Evolutionary conservation across 352 stramenopile species (phyloP).

Genomic region (Phytophthora citricola): DNA sequence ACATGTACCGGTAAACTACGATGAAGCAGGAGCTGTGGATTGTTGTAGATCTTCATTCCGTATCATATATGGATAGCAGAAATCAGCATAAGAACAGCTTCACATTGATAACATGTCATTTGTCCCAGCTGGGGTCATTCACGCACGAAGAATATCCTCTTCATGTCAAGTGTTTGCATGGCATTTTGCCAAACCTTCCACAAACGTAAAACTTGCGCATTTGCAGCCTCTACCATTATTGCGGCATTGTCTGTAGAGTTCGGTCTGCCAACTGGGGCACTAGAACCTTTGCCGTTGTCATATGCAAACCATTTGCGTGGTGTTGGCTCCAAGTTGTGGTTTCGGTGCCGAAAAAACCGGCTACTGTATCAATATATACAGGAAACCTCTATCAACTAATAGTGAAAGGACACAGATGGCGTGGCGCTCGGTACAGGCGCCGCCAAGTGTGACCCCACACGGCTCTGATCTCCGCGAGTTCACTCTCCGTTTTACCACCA

Average conservation of each 20-base stretch:
- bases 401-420: conserved; percentile 8
- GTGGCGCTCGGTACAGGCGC: conserved; percentile 4
- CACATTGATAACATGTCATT: too few species aligned
- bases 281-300: conserved; percentile 20
- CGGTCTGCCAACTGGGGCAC: conserved; percentile 9
- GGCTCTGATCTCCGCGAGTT: neutral
- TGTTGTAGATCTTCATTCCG: too few species aligned
- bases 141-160: too few species aligned
- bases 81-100: too few species aligned
- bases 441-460: neutral
- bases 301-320: conserved; percentile 27
- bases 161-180: too few species aligned
- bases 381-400: conserved; percentile 12
- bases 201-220: too few species aligned
- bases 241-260: neutral
- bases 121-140: neutral
- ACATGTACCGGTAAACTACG: too few species aligned
- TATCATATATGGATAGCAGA: too few species aligned
- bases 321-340: conserved; percentile 1
- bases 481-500: too few species aligned
- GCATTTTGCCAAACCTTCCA: too few species aligned
- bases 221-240: neutral
- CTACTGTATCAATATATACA: neutral
- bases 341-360: conserved; percentile 7
- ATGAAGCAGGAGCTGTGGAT: too few species aligned